A percentile compares a stretch with the other conserved stretches of the same genome.
phyloP scores from a whole-genome alignment of 1,284 basidiomycete species.

The Marasmius fiardii region DNA sequence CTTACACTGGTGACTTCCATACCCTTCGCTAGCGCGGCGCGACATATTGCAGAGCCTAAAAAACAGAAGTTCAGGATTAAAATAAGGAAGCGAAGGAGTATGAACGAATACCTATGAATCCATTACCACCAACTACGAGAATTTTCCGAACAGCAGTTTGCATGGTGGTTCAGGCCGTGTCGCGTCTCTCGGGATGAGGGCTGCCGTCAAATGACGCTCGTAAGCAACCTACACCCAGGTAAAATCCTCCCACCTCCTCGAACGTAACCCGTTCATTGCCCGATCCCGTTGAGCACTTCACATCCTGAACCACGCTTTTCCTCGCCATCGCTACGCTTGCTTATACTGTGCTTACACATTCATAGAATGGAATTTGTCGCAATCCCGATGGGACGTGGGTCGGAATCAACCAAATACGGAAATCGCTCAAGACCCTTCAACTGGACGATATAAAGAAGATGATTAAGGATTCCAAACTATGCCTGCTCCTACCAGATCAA shows the following conservation, averaged over 20 bases:
- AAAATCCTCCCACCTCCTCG: too few relatives aligned
- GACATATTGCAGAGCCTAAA: slow-evolving; percentile 89
- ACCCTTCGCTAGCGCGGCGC: slow-evolving; percentile 78
- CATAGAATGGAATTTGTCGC: too few relatives aligned
- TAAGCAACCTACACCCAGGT: too few relatives aligned
- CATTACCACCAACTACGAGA: slow-evolving; percentile 92
- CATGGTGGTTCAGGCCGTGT: slow-evolving; percentile 29
- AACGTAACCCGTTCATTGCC: too few relatives aligned
- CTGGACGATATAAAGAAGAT: too few relatives aligned
- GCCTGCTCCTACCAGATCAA: slow-evolving; percentile 21
- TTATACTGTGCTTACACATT: background rate
- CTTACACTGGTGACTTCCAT: slow-evolving; percentile 89
- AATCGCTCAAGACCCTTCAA: too few relatives aligned
- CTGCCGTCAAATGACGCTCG: too few relatives aligned
- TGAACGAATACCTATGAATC: slow-evolving; percentile 77
- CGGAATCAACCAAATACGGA: too few relatives aligned
- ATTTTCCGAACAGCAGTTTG: slow-evolving; percentile 46
- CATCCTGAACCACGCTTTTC: too few relatives aligned
- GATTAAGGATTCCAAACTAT: background rate
- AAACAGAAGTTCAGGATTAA: slow-evolving; percentile 4
- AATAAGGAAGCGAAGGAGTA: background rate
- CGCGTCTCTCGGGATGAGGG: slow-evolving; percentile 10
- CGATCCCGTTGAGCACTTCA: too few relatives aligned
- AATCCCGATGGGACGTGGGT: too few relatives aligned
- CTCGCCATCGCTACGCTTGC: too few relatives aligned